These are phyloP conservation scores for Candida stauntonica DNA, from an alignment of 805 yeast genomes.

Conservation along the genomic window DNA sequence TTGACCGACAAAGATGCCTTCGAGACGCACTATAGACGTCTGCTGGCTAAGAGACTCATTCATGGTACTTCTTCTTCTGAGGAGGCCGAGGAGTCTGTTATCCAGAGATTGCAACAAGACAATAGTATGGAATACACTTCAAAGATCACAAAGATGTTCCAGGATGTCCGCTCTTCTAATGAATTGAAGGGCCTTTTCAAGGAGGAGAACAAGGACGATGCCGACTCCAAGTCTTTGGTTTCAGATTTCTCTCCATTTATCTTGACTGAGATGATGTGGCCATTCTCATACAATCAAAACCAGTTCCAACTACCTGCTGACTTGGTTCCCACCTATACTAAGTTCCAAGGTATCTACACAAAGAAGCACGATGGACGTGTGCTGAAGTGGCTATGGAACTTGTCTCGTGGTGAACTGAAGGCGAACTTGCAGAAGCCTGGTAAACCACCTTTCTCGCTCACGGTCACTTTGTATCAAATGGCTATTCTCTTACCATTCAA, in stretches of 20 bases:
- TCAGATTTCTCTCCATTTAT: constrained; percentile 68
- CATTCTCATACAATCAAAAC: constrained; percentile 39
- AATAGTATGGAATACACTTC: constrained; percentile 91
- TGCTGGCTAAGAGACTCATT: constrained; percentile 84
- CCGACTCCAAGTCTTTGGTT: constrained; percentile 28
- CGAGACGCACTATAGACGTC: constrained; percentile 86
- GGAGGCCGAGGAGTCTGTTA: constrained; percentile 73
- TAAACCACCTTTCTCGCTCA: constrained; percentile 74
- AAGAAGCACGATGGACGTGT: constrained; percentile 81
- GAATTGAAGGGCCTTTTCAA: constrained; percentile 62
- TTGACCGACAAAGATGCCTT: constrained; percentile 93
- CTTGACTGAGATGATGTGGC: constrained; percentile 91
- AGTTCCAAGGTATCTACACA: constrained; percentile 64
- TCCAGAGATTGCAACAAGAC: constrained; percentile 81
- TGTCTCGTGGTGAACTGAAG: constrained; percentile 86
- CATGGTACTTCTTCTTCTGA: constrained; percentile 82
- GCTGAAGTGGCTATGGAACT: constrained; percentile 93
- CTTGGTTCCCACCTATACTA: constrained; percentile 58
- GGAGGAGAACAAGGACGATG: constrained; percentile 37
- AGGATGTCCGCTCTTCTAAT: constrained; percentile 81
- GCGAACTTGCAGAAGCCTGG: constrained; percentile 81
- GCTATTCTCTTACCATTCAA: constrained; percentile 84
- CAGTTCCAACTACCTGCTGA: constrained; percentile 61
- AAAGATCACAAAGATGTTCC: constrained; percentile 93
- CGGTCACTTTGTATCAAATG: constrained; percentile 82